Conservation (phyloP, 305 asterid species). For the Fraxinus latifolia region DNA sequence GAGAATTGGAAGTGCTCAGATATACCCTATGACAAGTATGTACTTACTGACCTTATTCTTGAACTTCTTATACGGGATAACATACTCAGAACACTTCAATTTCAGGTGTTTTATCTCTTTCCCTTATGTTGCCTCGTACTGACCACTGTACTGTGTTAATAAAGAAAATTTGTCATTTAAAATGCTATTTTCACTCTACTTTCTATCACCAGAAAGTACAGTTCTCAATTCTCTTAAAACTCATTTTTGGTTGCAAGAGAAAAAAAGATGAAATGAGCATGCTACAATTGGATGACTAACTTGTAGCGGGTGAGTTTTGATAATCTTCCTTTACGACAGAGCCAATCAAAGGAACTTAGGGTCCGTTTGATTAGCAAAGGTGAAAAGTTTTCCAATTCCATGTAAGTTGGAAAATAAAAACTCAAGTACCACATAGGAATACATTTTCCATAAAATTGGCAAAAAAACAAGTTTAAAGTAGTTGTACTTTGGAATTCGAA, state of each 20-base stretch:
- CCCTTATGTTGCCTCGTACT: not conserved
- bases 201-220: not conserved
- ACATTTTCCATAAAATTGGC: no score
- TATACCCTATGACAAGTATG: constrained; percentile 54
- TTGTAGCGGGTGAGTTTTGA: not conserved
- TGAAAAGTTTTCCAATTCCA: no score
- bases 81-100: not conserved
- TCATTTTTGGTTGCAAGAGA: not conserved
- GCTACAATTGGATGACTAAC: not conserved
- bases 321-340: not conserved
- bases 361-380: no score
- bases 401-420: no score
- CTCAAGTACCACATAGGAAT: no score
- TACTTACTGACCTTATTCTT: constrained; percentile 6
- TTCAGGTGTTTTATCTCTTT: not conserved
- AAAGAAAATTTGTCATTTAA: not conserved
- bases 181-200: not conserved
- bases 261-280: not conserved
- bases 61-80: not conserved
- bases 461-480: no score
- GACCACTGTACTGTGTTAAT: not conserved
- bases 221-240: not conserved
- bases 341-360: not conserved
- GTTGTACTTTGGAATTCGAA: no score
- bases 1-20: constrained; percentile 60